phyloP scores from a whole-genome alignment of 768 basidiomycete genomes.

The Tremella fuciformis region DNA sequence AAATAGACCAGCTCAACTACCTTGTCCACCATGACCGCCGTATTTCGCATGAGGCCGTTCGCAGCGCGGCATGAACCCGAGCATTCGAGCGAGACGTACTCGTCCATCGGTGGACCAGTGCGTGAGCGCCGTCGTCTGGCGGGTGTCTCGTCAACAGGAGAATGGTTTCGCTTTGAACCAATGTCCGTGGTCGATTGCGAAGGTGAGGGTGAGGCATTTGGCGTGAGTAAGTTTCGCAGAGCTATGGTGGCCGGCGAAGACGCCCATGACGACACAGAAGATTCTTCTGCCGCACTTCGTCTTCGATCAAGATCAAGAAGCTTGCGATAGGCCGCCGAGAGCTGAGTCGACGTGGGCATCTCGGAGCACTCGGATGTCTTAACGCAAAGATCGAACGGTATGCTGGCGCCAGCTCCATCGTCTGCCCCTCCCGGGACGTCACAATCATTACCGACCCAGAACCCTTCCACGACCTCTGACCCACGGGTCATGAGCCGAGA shows the following conservation, averaged over 20 bases:
- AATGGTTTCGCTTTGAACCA: constrained; percentile 23
- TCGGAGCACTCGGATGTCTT: constrained; percentile 36
- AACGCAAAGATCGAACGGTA: constrained; percentile 38
- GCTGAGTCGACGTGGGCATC: constrained; percentile 24
- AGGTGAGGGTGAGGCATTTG: constrained; percentile 7
- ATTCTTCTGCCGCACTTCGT: constrained; percentile 9
- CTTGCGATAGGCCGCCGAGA: constrained; percentile 22
- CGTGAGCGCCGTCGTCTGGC: constrained; percentile 12
- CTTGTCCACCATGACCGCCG: constrained; percentile 35
- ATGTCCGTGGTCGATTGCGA: constrained; percentile 4
- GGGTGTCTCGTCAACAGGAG: constrained; percentile 19
- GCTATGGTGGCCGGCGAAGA: constrained; percentile 42
- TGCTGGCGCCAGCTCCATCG: constrained; percentile 20
- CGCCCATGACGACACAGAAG: constrained; percentile 16
- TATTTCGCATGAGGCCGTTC: constrained; percentile 29
- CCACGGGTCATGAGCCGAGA: constrained; percentile 39
- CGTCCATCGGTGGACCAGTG: neutral
- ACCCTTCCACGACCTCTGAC: constrained; percentile 46
- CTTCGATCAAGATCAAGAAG: constrained; percentile 29
- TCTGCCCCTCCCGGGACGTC: constrained; percentile 36
- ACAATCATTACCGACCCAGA: constrained; percentile 48
- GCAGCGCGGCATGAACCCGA: constrained; percentile 38
- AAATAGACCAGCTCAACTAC: constrained; percentile 45
- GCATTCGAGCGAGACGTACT: constrained; percentile 32
- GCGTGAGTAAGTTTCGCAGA: constrained; percentile 38